A percentile compares a stretch with the other conserved stretches of the same genome.
phyloP scores from a whole-genome alignment of 768 basidiomycete genomes.

The Symmetrospora coprosmae region DNA sequence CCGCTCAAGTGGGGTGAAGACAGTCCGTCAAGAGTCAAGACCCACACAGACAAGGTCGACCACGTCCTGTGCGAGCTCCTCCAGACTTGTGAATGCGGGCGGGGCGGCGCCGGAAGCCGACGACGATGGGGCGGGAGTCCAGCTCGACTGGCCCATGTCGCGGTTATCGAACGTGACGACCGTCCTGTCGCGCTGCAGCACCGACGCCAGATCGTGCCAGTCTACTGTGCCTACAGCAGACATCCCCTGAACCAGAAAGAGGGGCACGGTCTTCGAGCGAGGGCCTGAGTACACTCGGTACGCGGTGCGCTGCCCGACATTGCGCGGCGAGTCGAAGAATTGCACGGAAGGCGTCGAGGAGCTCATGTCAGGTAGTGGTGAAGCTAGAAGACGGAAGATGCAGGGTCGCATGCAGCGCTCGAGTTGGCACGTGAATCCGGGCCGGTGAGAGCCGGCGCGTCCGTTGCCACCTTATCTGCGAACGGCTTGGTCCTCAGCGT shows the following conservation, averaged over 20 bases:
- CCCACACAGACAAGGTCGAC: background rate
- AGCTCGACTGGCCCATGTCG: slow-evolving; percentile 5
- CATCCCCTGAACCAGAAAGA: slow-evolving; percentile 13
- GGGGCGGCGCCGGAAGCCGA: no score
- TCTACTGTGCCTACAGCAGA: slow-evolving; percentile 13
- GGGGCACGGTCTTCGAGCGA: background rate
- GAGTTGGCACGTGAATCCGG: no score
- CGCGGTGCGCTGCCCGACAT: background rate
- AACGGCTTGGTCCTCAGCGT: no score
- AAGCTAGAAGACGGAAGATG: no score
- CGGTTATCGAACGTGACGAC: slow-evolving; percentile 9
- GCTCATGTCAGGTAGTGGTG: no score
- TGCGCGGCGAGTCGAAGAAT: background rate
- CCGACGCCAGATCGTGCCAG: background rate
- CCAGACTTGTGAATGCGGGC: slow-evolving; percentile 8
- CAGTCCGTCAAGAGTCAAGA: background rate
- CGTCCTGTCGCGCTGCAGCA: background rate
- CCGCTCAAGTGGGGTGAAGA: no score
- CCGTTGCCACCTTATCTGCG: no score
- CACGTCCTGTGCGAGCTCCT: slow-evolving; percentile 13
- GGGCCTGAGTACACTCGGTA: background rate
- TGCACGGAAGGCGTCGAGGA: no score
- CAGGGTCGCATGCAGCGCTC: no score
- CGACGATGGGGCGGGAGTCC: no score
- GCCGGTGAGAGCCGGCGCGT: no score